Conservation (phyloP, 768 basidiomycete genomes). For the Pisolithus tinctorius region DNA sequence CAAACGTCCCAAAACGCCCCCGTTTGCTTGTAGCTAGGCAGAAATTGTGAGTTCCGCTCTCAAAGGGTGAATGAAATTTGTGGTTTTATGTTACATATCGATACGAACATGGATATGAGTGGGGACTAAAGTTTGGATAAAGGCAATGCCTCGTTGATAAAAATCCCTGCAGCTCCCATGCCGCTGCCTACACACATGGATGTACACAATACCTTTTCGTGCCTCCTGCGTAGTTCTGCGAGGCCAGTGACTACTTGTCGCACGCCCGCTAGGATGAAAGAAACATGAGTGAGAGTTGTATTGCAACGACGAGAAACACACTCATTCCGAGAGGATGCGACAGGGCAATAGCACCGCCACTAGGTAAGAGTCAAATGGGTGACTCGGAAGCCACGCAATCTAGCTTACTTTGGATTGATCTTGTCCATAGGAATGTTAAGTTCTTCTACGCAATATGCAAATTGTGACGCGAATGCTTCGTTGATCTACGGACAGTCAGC, state of each 20-base stretch:
- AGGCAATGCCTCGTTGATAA: slow-evolving; percentile 55
- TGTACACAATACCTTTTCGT: slow-evolving; percentile 69
- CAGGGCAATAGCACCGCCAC: slow-evolving; percentile 81
- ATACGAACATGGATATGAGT: not conserved
- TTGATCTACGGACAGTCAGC: slow-evolving; percentile 50
- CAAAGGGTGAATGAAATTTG: slow-evolving; percentile 14
- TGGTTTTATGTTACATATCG: too few relatives aligned
- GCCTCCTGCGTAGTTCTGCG: slow-evolving; percentile 65
- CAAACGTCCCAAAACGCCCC: slow-evolving; percentile 51
- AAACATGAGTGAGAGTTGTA: slow-evolving; percentile 9
- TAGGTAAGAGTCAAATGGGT: slow-evolving; percentile 22
- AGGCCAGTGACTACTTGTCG: slow-evolving; percentile 89
- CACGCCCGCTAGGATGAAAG: slow-evolving; percentile 53
- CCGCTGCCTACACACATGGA: slow-evolving; percentile 82
- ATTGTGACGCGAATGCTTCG: slow-evolving; percentile 90
- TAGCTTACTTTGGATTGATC: slow-evolving; percentile 75
- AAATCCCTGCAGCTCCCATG: slow-evolving; percentile 81
- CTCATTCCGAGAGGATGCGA: slow-evolving; percentile 84
- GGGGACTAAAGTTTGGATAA: slow-evolving; percentile 19
- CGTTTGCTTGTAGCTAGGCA: slow-evolving; percentile 58
- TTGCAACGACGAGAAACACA: slow-evolving; percentile 28
- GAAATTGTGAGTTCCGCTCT: slow-evolving; percentile 57
- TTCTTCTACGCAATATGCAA: slow-evolving; percentile 85
- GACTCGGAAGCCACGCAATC: not conserved
- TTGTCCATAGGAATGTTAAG: slow-evolving; percentile 69